A percentile compares a stretch with the other conserved stretches of the same genome.
Conservation (phyloP, 495 filamentous ascomycete species). For the Neurospora tetraspora region DNA sequence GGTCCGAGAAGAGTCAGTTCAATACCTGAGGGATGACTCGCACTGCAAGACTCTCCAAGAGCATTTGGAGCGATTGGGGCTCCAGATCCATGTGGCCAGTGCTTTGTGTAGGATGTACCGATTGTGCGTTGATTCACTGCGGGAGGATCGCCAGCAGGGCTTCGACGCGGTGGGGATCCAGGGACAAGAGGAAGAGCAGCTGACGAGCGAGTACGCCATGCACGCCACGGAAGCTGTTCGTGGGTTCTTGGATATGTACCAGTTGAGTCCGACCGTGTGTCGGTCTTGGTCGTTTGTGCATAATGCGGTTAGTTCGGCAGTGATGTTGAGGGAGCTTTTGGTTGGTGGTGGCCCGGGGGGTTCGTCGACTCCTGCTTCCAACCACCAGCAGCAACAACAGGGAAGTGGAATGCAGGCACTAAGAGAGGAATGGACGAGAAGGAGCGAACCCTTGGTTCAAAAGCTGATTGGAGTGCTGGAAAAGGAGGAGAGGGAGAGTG, state of each 20-base stretch:
- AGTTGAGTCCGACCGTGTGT: background rate
- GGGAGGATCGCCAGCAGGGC: background rate
- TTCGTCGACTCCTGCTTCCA: background rate
- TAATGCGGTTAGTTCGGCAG: conserved; percentile 1
- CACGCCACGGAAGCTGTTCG: background rate
- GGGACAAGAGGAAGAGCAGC: background rate
- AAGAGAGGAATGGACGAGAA: background rate
- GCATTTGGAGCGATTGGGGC: background rate
- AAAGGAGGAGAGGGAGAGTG: conserved; percentile 1
- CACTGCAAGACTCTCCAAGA: background rate
- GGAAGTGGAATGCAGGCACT: background rate
- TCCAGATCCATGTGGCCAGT: background rate
- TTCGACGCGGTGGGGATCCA: background rate
- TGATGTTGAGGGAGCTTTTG: background rate
- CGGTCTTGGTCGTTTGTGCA: conserved; percentile 2
- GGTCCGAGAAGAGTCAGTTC: background rate
- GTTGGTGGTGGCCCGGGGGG: background rate
- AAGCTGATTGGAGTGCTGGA: background rate
- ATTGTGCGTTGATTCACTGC: background rate
- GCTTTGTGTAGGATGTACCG: background rate
- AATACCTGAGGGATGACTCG: background rate
- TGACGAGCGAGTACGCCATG: background rate
- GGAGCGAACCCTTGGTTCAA: background rate
- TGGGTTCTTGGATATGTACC: conserved; percentile 1
- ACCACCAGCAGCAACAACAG: background rate